These are phyloP conservation scores for Lipomyces japonicus DNA, from an alignment of 805 yeast species.

Conservation along the genomic window DNA sequence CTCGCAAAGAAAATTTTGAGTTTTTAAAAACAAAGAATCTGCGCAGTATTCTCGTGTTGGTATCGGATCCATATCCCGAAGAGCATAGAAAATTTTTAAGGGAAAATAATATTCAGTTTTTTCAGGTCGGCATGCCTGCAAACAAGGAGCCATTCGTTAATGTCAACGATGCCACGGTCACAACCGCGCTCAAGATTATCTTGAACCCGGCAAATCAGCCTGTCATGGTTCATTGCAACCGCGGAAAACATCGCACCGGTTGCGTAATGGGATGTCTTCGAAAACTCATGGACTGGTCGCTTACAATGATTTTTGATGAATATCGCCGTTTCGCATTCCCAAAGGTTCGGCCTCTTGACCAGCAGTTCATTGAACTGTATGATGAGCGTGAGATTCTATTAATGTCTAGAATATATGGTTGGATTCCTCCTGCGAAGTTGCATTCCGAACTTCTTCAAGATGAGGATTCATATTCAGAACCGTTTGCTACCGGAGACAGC, in stretches of 20 bases:
- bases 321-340: slow-evolving; percentile 93
- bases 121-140: slow-evolving; percentile 90
- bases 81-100: slow-evolving; percentile 65
- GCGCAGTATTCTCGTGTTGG: slow-evolving; percentile 73
- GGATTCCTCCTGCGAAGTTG: slow-evolving; percentile 16
- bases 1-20: slow-evolving; percentile 74
- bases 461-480: background rate
- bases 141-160: slow-evolving; percentile 93
- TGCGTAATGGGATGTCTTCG: slow-evolving; percentile 92
- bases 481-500: too few relatives aligned
- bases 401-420: slow-evolving; percentile 20
- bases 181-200: slow-evolving; percentile 76
- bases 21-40: slow-evolving; percentile 61
- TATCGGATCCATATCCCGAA: slow-evolving; percentile 87
- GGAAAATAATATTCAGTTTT: slow-evolving; percentile 60
- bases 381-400: slow-evolving; percentile 39
- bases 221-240: slow-evolving; percentile 84
- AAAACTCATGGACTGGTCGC: slow-evolving; percentile 84
- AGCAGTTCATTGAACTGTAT: slow-evolving; percentile 89
- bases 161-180: slow-evolving; percentile 59
- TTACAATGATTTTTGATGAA: slow-evolving; percentile 92
- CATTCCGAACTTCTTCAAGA: background rate
- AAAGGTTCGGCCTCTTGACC: slow-evolving; percentile 91
- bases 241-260: slow-evolving; percentile 97
- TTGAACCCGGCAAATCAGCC: slow-evolving; percentile 88